Evolutionary conservation across 2,329 filamentous ascomycete genomes (phyloP), one percentile per base, ranked within the genome.

Genomic region (Stenocarpella maydis): DNA sequence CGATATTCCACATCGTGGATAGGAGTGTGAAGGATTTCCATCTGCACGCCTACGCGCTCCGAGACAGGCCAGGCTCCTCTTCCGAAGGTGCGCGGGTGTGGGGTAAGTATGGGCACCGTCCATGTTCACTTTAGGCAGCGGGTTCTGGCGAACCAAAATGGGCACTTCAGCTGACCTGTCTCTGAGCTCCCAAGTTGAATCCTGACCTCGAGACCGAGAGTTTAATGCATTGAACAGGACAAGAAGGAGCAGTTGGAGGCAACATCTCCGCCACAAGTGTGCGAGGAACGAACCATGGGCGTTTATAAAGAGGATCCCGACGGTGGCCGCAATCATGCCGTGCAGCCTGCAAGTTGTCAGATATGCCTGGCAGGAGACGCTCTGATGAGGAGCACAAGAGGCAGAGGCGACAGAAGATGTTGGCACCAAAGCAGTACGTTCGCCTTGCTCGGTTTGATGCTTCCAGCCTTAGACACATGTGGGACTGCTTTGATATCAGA

Each of bases 11-110:
- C 55, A 24, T 45, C 41, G 19, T 31, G 41, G 41, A 28, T 26
- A 47, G 55, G 41, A 61, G 19, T 17, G 17, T 17, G 53, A 24
- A 55, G 53, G 53, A 55, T 55, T 41, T 39, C n/a, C 53, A 15
- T 24, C 34, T 21, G 31, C 53, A 24, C 37, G 53, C 28, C 26
- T 24, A 55, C 12, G 34, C n/a, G 39, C 34, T 39, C n/a, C 28
- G 21, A 4, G 19, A 26, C 14, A 26, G 1, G 12, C n/a, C 47
- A 26, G 47, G 14, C 47, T 49, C 47, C 47, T 49, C 47, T 49
- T 49, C 47, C 47, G 21, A 49, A 8, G 21, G 4, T 8, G 26
- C 21, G 21, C 26, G 17, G 17, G 31, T 34, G 26, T 52, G 49
- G 47, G 19, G 47, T 9, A n/a, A 26, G 24, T 19, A 2, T 19